Evolutionary conservation across 2,329 filamentous ascomycete genomes (phyloP).

Genomic region (Alternaria infectoria): DNA sequence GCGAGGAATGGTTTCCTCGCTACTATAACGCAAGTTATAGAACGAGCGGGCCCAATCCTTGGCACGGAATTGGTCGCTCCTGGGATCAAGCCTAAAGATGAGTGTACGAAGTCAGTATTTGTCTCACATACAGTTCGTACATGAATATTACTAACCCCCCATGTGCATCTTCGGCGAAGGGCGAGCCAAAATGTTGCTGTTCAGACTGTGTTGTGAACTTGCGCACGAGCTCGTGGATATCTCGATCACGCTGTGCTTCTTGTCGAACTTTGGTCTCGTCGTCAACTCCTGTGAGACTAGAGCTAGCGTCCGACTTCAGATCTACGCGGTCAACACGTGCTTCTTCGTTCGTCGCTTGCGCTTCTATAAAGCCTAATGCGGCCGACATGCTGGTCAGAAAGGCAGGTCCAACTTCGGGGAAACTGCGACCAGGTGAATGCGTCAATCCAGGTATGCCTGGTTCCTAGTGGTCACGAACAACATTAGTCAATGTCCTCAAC

Average conservation of each 20-base stretch:
- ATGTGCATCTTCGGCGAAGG: constrained; percentile 42
- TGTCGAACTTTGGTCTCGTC: neutral
- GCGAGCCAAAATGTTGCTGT: constrained; percentile 42
- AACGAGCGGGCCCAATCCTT: constrained; percentile 54
- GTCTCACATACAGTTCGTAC: too few species aligned
- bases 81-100: constrained; percentile 45
- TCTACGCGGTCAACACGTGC: neutral
- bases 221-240: constrained; percentile 45
- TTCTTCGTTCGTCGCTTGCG: neutral
- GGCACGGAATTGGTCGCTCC: constrained; percentile 51
- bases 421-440: neutral
- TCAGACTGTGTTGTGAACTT: constrained; percentile 40
- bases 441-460: neutral
- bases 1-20: constrained; percentile 58
- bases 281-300: neutral
- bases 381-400: constrained; percentile 3
- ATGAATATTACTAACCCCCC: constrained; percentile 23
- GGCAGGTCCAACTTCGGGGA: neutral
- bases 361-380: neutral
- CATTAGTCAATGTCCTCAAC: neutral
- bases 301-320: constrained; percentile 16
- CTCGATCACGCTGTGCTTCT: constrained; percentile 18
- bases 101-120: too few species aligned
- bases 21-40: constrained; percentile 51
- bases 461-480: neutral